A percentile compares a stretch with the other conserved stretches of the same genome.
phyloP scores from a whole-genome alignment of 2,329 filamentous ascomycete species.

The Fusarium floridanum region DNA sequence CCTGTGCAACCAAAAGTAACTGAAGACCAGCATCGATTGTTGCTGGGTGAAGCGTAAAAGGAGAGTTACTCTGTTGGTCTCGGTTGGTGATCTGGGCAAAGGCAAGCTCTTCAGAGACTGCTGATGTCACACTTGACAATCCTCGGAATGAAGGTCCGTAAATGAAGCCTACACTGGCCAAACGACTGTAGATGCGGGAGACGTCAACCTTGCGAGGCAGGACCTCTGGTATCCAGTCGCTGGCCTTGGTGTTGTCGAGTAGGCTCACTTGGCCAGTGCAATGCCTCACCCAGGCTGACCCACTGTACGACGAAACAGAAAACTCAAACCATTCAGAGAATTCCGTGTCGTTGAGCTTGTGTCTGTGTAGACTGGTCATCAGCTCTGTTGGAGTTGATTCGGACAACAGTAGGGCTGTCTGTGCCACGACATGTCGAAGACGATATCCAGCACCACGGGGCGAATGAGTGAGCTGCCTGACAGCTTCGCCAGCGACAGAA shows the following conservation, averaged over 20 bases:
- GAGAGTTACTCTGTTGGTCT: background rate
- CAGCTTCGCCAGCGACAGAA: slow-evolving; percentile 60
- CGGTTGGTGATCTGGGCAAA: background rate
- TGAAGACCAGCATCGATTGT: slow-evolving; percentile 19
- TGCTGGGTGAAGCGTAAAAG: slow-evolving; percentile 20
- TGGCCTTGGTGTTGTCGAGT: background rate
- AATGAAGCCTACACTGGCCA: slow-evolving; percentile 3
- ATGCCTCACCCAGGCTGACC: slow-evolving; percentile 23
- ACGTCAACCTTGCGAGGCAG: slow-evolving; percentile 7
- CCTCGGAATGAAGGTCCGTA: slow-evolving; percentile 14
- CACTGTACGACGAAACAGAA: slow-evolving; percentile 17
- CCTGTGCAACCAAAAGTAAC: background rate
- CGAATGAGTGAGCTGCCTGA: slow-evolving; percentile 3
- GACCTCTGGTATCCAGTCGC: background rate
- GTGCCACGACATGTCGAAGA: slow-evolving; percentile 11
- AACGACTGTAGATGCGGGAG: background rate
- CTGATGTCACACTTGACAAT: background rate
- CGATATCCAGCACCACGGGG: slow-evolving; percentile 5
- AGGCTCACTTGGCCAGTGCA: slow-evolving; percentile 23
- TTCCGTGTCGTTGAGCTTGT: slow-evolving; percentile 18
- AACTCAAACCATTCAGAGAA: slow-evolving; percentile 27
- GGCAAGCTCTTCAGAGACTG: background rate
- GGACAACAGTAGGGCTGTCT: slow-evolving; percentile 2
- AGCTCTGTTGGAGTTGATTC: slow-evolving; percentile 12
- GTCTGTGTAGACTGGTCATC: slow-evolving; percentile 10